Percentiles rank a stretch among this genome's conserved stretches.
phyloP scores from a whole-genome alignment of 176 grass and related monocot genomes.

The Sorghum bicolor region DNA sequence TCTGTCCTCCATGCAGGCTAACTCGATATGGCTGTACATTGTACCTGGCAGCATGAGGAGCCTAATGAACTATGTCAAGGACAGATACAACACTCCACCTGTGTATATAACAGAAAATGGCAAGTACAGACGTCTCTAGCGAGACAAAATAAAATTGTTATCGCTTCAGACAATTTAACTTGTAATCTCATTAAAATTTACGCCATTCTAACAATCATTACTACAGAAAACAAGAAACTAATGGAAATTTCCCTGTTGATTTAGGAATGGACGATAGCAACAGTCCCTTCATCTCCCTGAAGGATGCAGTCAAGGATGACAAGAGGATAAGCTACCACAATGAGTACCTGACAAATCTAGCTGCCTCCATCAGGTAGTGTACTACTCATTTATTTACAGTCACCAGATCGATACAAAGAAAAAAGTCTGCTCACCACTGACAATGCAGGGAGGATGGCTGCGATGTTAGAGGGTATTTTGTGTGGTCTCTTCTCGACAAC shows the following conservation, averaged over 20 bases:
- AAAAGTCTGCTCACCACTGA: background rate
- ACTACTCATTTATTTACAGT: background rate
- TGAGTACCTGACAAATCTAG: slow-evolving; percentile 71
- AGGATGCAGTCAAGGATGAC: slow-evolving; percentile 68
- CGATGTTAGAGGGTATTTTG: slow-evolving; percentile 81
- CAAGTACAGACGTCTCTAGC: background rate
- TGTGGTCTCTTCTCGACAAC: slow-evolving; percentile 93
- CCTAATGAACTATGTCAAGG: slow-evolving; percentile 91
- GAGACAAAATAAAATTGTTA: background rate
- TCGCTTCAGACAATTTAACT: background rate
- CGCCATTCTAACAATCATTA: background rate
- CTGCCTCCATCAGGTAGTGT: slow-evolving; percentile 55
- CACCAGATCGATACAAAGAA: background rate
- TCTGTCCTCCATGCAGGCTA: slow-evolving; percentile 35
- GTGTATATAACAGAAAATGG: slow-evolving; percentile 93
- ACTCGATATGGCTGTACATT: slow-evolving; percentile 85
- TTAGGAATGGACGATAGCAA: slow-evolving; percentile 81
- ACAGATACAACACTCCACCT: slow-evolving; percentile 65
- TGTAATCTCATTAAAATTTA: background rate
- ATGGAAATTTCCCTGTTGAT: background rate
- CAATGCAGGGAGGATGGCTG: slow-evolving; percentile 80
- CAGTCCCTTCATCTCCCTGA: slow-evolving; percentile 57
- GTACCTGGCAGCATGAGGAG: slow-evolving; percentile 76
- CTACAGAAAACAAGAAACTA: background rate
- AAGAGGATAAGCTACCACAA: slow-evolving; percentile 83